Conservation (phyloP, 768 basidiomycete genomes). For the Dentipellis sp. region DNA sequence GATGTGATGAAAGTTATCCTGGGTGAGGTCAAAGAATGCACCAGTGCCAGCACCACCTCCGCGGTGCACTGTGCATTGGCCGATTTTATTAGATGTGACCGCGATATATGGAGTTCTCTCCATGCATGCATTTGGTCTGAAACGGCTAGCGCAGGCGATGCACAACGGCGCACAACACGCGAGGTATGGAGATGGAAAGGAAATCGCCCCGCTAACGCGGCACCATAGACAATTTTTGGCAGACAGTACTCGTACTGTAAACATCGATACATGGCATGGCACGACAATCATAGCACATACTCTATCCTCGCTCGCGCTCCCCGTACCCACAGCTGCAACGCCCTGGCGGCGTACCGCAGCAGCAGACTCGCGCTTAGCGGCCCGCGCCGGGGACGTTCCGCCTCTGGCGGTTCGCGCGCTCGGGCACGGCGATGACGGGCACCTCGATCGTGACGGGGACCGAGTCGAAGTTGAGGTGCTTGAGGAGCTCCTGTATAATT, state of each 20-base stretch:
- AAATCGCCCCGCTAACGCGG: neutral
- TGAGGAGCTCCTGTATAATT: constrained; percentile 65
- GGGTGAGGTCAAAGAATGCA: constrained; percentile 2
- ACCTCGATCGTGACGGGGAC: constrained; percentile 66
- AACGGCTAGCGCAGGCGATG: no score
- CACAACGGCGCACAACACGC: no score
- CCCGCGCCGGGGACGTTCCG: constrained; percentile 79
- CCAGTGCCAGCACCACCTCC: no score
- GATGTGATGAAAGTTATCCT: constrained; percentile 13
- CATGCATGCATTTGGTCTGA: no score
- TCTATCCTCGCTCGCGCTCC: neutral
- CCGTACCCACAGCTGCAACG: neutral
- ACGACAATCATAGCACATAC: constrained; percentile 1
- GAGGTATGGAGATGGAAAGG: neutral
- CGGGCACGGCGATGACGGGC: constrained; percentile 55
- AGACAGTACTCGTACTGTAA: neutral
- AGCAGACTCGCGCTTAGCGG: constrained; percentile 23
- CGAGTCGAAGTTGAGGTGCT: constrained; percentile 89
- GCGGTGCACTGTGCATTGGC: no score
- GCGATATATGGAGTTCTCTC: no score
- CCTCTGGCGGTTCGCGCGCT: constrained; percentile 67
- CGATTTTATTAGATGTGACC: no score
- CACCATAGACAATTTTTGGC: neutral
- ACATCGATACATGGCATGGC: constrained; percentile 12
- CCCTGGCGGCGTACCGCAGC: neutral